Percentiles rank a stretch among this genome's conserved stretches.
Conservation (phyloP, 352 stramenopile genomes). For the Pythium brassicae region DNA sequence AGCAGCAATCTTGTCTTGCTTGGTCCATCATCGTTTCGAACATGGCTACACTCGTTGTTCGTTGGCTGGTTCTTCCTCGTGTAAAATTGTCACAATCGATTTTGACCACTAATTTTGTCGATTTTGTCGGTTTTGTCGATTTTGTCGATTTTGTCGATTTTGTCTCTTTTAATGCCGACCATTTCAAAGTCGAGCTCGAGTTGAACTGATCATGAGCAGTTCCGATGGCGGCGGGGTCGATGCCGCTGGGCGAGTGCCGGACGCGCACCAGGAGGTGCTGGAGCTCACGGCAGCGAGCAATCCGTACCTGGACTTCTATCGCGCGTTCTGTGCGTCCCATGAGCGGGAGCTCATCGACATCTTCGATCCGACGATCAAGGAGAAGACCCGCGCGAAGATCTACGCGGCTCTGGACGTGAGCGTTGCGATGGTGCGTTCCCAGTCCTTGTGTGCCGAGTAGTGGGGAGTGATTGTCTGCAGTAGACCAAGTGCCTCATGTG, state of each 20-base stretch:
- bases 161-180: too few species aligned
- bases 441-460: constrained; percentile 2
- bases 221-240: not conserved
- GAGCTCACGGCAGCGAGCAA: constrained; percentile 65
- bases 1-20: too few species aligned
- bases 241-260: constrained; percentile 5
- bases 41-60: not conserved
- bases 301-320: constrained; percentile 80
- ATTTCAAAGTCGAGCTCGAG: not conserved
- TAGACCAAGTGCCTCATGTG: too few species aligned
- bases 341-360: constrained; percentile 56
- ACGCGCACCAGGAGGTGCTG: constrained; percentile 22
- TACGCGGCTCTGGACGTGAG: constrained; percentile 71
- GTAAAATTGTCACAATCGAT: too few species aligned
- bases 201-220: not conserved
- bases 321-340: constrained; percentile 51
- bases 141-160: not conserved
- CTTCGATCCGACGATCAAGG: constrained; percentile 68
- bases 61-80: not conserved
- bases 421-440: constrained; percentile 59
- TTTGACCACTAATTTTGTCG: too few species aligned
- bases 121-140: too few species aligned
- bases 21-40: not conserved
- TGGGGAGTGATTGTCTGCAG: not conserved
- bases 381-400: constrained; percentile 62